These are phyloP conservation scores for Penicillium oxalicum DNA, from an alignment of 2,329 filamentous ascomycete species.

Conservation along the genomic window DNA sequence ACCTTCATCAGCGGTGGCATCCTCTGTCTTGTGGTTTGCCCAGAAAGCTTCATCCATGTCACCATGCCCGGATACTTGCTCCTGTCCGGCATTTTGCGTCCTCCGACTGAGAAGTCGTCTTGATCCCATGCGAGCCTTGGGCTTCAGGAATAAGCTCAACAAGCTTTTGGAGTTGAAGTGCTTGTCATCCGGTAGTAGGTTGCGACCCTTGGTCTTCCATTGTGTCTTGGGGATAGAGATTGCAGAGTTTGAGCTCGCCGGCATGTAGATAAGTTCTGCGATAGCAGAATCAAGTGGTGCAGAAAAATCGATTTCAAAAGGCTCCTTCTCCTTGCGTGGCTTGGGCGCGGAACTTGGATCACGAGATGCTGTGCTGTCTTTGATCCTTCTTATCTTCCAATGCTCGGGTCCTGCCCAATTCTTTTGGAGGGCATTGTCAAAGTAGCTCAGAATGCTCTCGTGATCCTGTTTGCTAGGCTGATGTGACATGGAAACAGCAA, in stretches of 20 bases:
- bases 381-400: constrained; percentile 94
- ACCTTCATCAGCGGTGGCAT: constrained; percentile 53
- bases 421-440: constrained; percentile 92
- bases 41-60: constrained; percentile 96
- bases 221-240: constrained; percentile 89
- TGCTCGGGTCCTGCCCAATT: constrained; percentile 98
- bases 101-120: constrained; percentile 52
- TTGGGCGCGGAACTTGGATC: constrained; percentile 41
- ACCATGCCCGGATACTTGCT: constrained; percentile 56
- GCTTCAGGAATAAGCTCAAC: constrained; percentile 86
- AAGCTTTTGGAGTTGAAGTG: constrained; percentile 94
- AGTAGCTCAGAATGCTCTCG: constrained; percentile 95
- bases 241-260: constrained; percentile 69
- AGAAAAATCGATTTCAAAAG: constrained; percentile 87
- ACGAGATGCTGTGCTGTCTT: constrained; percentile 59
- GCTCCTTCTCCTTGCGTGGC: constrained; percentile 88
- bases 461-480: constrained; percentile 64
- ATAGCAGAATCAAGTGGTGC: constrained; percentile 65
- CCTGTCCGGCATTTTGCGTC: constrained; percentile 33
- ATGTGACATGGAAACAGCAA: constrained; percentile 72
- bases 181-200: constrained; percentile 93
- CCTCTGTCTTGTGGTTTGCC: constrained; percentile 59
- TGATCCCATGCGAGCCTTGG: constrained; percentile 74
- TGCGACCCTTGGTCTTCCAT: constrained; percentile 88
- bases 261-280: constrained; percentile 73